Conservation (phyloP, 441 rosid species). For the Euphorbia corollata region DNA sequence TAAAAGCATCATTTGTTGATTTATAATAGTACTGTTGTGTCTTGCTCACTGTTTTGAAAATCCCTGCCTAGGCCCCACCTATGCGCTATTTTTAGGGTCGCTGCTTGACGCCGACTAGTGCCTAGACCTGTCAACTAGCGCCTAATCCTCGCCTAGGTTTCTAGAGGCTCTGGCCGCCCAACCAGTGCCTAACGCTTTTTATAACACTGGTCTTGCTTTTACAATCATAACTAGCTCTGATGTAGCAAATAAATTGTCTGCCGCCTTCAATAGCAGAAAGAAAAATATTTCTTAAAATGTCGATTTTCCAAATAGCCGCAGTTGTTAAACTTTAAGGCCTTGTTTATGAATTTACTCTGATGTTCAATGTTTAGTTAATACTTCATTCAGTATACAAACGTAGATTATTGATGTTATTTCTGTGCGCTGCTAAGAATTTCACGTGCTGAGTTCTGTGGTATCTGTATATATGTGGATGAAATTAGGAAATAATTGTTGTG, state of each 20-base stretch:
- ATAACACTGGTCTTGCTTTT: too few relatives aligned
- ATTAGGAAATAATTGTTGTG: neutral
- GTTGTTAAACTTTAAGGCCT: neutral
- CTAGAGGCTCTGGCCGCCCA: too few relatives aligned
- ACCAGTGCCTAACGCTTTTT: too few relatives aligned
- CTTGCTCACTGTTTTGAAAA: too few relatives aligned
- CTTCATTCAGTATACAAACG: neutral
- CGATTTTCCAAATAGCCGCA: constrained; percentile 1
- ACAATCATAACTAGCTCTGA: neutral
- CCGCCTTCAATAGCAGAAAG: neutral
- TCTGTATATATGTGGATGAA: neutral
- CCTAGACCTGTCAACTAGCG: too few relatives aligned
- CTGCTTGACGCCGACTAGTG: too few relatives aligned
- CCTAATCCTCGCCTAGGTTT: too few relatives aligned
- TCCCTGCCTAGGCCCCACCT: too few relatives aligned
- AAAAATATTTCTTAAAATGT: neutral
- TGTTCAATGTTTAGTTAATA: neutral
- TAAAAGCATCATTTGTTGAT: neutral
- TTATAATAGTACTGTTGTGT: neutral
- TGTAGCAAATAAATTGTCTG: neutral
- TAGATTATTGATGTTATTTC: neutral
- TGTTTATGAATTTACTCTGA: neutral
- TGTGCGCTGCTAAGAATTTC: neutral
- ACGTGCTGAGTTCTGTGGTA: neutral
- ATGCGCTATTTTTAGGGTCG: too few relatives aligned